Evolutionary conservation across 768 basidiomycete species (phyloP), one percentile per base, ranked within the genome.

Genomic region (Asterophora lycoperdoides): DNA sequence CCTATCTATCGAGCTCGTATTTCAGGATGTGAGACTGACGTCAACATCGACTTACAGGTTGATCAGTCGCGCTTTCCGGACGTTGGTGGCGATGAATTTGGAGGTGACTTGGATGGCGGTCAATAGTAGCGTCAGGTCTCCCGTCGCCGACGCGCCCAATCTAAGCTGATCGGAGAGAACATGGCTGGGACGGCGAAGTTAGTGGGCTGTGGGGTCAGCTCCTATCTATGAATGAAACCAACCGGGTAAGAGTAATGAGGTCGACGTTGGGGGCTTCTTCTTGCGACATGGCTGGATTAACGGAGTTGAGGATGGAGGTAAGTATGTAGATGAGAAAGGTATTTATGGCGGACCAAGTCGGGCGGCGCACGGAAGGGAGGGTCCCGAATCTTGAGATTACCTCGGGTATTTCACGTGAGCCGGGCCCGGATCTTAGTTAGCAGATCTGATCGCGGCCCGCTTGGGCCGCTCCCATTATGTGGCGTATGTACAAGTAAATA

Each of bases 51-150:
- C 90, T 62, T 60, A 95, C 89, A 99, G 80, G 67, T 99, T 98
- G 73, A 99, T 97, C 53, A 99, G 76, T 41, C 95, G 82, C 20
- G 96, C 96, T 70, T 92, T 91, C 56, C 96, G 84, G 61, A 99
- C 96, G 63, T 97, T 98, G 57, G 92, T 94, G 2, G 94, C 91
- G 64, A 98, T 97, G 76, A 97, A 97, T 70, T 93, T 93, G 73
- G 89, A 93, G 28, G 91, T 91, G 55, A 93, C 83, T 66, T 96
- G 93, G 66, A 99, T 97, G 40, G 93, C 95, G 52, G 86, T 95
- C 56, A 99, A 79, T 48, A 99, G 80, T 52, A 98, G 71, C 3
- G 96, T 98, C 46, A 98, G 74, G 71, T 98, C 96, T 51, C 96
- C 95, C 1, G 91, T 92, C 5, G 93, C 93, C 4, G 80, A 69